Percentiles rank a stretch among this genome's conserved stretches.
Evolutionary conservation across 2,329 filamentous ascomycete genomes (phyloP).

Genomic region (Aspergillus vadensis): DNA sequence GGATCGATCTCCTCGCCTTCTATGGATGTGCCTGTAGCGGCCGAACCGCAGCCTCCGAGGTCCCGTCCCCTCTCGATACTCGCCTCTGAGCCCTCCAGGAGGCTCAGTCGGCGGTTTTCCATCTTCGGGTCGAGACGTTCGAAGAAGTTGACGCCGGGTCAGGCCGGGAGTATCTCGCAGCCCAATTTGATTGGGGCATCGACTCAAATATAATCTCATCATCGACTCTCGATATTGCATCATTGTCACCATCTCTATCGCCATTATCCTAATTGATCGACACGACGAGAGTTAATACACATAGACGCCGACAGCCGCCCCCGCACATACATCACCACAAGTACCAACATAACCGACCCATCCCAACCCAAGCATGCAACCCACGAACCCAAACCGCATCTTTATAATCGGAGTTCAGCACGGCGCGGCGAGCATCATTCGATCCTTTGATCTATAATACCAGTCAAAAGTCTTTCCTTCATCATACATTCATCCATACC

Average conservation of each 20-base stretch:
- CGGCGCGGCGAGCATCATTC: slow-evolving; percentile 5
- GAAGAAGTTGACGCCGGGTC: slow-evolving; percentile 15
- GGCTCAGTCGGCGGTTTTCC: slow-evolving; percentile 31
- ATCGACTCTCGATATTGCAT: slow-evolving; percentile 13
- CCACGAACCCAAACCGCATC: not conserved
- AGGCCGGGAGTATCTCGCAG: slow-evolving; percentile 32
- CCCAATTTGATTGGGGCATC: slow-evolving; percentile 39
- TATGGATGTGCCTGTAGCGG: slow-evolving; percentile 18
- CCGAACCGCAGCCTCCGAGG: slow-evolving; percentile 18
- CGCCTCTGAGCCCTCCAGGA: slow-evolving; percentile 26
- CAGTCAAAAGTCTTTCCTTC: slow-evolving; percentile 9
- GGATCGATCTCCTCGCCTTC: slow-evolving; percentile 7
- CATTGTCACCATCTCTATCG: slow-evolving; percentile 1
- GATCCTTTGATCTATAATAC: slow-evolving; percentile 7
- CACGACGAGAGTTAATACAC: not conserved
- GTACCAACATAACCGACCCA: not conserved
- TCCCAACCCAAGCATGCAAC: not conserved
- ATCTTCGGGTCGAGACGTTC: slow-evolving; percentile 29
- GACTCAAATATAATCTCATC: slow-evolving; percentile 24
- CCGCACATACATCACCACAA: not conserved
- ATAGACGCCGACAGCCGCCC: not conserved
- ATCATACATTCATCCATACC: not conserved
- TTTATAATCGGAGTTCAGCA: slow-evolving; percentile 10
- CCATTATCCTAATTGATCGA: slow-evolving; percentile 1
- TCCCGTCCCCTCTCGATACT: slow-evolving; percentile 31